These are phyloP conservation scores for Calycina herbarum DNA, from an alignment of 2,329 filamentous ascomycete species.

Conservation along the genomic window DNA sequence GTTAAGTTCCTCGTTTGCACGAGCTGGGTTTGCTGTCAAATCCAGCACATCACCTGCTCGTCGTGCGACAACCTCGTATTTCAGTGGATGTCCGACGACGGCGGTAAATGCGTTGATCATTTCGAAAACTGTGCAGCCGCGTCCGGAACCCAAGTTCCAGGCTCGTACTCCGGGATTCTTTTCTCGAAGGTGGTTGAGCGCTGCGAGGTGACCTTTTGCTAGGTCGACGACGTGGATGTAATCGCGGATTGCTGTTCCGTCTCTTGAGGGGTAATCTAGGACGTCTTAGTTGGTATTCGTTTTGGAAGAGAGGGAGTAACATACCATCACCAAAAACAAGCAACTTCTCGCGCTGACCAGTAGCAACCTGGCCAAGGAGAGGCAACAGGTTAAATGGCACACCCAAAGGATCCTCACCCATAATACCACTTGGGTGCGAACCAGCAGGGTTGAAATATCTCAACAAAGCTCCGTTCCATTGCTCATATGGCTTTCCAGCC, in stretches of 20 bases:
- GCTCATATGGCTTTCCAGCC: slow-evolving; percentile 71
- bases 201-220: slow-evolving; percentile 80
- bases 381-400: slow-evolving; percentile 95
- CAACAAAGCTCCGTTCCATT: slow-evolving; percentile 91
- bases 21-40: slow-evolving; percentile 85
- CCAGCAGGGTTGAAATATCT: slow-evolving; percentile 98
- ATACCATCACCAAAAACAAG: slow-evolving; percentile 90
- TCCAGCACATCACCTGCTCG: slow-evolving; percentile 90
- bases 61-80: slow-evolving; percentile 82
- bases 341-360: slow-evolving; percentile 90
- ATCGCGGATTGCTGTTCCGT: slow-evolving; percentile 93
- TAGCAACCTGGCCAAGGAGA: slow-evolving; percentile 91
- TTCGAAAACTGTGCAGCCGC: slow-evolving; percentile 93
- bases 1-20: slow-evolving; percentile 83
- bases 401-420: slow-evolving; percentile 97
- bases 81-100: slow-evolving; percentile 80
- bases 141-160: slow-evolving; percentile 95
- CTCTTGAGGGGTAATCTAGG: slow-evolving; percentile 85
- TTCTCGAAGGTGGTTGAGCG: slow-evolving; percentile 84
- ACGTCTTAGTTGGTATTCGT: slow-evolving; percentile 15
- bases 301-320: slow-evolving; percentile 34
- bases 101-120: slow-evolving; percentile 93
- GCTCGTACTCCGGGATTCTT: slow-evolving; percentile 86
- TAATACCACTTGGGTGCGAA: slow-evolving; percentile 90
- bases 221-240: slow-evolving; percentile 97